Base-by-base conservation (phyloP, 108 stramenopile genomes). In the Chaetoceros tenuissimus region DNA sequence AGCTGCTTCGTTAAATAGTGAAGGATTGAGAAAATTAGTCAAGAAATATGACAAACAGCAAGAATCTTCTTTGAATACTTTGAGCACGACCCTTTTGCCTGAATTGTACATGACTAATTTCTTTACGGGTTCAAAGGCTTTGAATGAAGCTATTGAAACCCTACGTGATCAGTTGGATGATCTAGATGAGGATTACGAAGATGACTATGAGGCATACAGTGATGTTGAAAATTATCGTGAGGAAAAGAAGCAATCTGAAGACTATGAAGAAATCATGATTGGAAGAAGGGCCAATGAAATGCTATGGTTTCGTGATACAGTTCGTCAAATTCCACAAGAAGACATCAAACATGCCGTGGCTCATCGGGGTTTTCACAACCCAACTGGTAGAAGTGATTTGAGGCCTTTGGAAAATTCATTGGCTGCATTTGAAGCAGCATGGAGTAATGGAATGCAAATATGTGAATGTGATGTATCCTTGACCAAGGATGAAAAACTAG, bases 391-490 rank as follows among this genome's bases (percentile, higher is more conserved):
- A 16, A 71, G 55, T 47, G 77, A 75, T 26, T 74, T 57, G 40
- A 75, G 86, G 18, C 86, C 86, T 13, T 40, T 87, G 2, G 82
- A 87, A 48, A 87, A 87, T 57, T 81, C 80, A 20, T 59, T 87
- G 8, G 59, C 68, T 8, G 80, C 82, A 17, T 87, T 74, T 59
- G 86, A 87, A 59, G 53, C 71, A 22, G 86, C 86, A 24, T 87
- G 86, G 86, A 71, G 71, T 23, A 71, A 62, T 48, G 85, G 86
- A 0, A 75, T 87, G 48, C 69, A 81, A 29, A 67, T 87, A 0
- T 84, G 86, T 54, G 86, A 87, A 53, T 87, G 86, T 40, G 86
- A 87, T 54, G 73, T 87, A 28, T 82, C 82, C 19, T 54, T 87
- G 48, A 87, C 86, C 16, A 79, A 80, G 59, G 86, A 87, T 55